phyloP scores from a whole-genome alignment of 2,329 filamentous ascomycete genomes.

The Metarhizium guizhouense region DNA sequence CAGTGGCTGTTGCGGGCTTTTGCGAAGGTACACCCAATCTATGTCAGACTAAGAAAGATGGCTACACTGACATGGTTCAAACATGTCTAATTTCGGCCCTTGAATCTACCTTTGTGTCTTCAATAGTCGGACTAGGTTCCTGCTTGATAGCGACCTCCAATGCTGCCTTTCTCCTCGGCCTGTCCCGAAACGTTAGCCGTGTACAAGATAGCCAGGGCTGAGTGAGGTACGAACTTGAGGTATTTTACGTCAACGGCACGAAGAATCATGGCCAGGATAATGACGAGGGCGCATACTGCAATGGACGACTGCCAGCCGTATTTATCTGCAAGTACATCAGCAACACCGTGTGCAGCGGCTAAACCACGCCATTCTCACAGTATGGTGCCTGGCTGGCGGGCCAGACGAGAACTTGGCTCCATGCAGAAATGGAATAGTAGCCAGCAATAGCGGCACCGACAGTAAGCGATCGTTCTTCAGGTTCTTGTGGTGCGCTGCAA shows the following conservation, averaged over 20 bases:
- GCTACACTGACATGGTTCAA: neutral
- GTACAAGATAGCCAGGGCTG: neutral
- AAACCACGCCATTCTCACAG: slow-evolving; percentile 21
- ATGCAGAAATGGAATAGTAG: slow-evolving; percentile 41
- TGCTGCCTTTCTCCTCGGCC: neutral
- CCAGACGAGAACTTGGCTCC: slow-evolving; percentile 44
- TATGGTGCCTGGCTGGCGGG: slow-evolving; percentile 40
- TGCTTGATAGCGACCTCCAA: neutral
- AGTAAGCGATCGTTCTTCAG: slow-evolving; percentile 38
- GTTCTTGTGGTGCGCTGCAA: slow-evolving; percentile 29
- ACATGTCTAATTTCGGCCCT: neutral
- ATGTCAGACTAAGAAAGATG: neutral
- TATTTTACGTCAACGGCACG: slow-evolving; percentile 34
- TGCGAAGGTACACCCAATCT: too few species aligned
- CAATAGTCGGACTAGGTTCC: neutral
- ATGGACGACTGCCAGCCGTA: slow-evolving; percentile 40
- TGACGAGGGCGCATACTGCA: slow-evolving; percentile 33
- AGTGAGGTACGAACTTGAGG: slow-evolving; percentile 11
- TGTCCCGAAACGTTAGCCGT: neutral
- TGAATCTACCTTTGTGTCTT: neutral
- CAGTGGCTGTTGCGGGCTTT: too few species aligned
- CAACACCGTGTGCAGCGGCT: neutral
- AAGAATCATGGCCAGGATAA: slow-evolving; percentile 33
- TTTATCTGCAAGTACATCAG: slow-evolving; percentile 19
- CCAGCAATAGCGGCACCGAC: slow-evolving; percentile 39